Conservation (phyloP, 2,329 filamentous ascomycete genomes). For the Ploettnerulaceae sp. region DNA sequence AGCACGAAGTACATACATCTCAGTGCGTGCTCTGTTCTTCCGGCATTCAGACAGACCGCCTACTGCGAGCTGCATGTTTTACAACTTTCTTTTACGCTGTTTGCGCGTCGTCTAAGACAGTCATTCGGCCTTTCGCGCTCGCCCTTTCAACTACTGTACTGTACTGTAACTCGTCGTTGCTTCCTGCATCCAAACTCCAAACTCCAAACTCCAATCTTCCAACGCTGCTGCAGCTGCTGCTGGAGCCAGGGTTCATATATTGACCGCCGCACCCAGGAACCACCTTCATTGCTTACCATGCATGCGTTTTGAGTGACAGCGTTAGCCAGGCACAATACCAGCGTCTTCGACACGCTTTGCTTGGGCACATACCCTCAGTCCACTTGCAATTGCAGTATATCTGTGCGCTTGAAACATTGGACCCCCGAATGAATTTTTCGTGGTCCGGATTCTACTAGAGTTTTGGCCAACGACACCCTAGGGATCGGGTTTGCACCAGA, state of each 20-base stretch:
- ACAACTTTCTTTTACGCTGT: constrained; percentile 27
- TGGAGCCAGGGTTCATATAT: constrained; percentile 30
- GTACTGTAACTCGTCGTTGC: constrained; percentile 4
- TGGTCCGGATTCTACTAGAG: not conserved
- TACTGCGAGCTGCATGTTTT: constrained; percentile 21
- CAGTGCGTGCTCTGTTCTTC: constrained; percentile 9
- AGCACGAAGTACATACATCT: constrained; percentile 14
- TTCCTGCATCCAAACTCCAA: constrained; percentile 19
- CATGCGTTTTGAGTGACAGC: constrained; percentile 34
- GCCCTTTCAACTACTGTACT: constrained; percentile 10
- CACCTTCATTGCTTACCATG: constrained; percentile 33
- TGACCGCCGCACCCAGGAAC: constrained; percentile 33
- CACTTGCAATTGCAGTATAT: constrained; percentile 18
- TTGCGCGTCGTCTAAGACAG: constrained; percentile 23
- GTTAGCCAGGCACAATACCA: constrained; percentile 34
- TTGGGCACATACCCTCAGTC: constrained; percentile 18
- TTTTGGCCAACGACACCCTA: not conserved
- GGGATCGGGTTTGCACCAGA: constrained; percentile 6
- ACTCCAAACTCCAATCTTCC: too few relatives aligned
- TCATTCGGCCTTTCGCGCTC: constrained; percentile 24
- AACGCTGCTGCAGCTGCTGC: constrained; percentile 29
- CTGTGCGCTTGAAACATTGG: constrained; percentile 17
- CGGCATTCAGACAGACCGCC: constrained; percentile 18
- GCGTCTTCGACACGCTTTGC: constrained; percentile 23
- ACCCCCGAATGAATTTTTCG: constrained; percentile 14